A percentile compares a stretch with the other conserved stretches of the same genome.
These are phyloP conservation scores for Beauveria sp. DNA, from an alignment of 2,329 filamentous ascomycete genomes.

Conservation along the genomic window DNA sequence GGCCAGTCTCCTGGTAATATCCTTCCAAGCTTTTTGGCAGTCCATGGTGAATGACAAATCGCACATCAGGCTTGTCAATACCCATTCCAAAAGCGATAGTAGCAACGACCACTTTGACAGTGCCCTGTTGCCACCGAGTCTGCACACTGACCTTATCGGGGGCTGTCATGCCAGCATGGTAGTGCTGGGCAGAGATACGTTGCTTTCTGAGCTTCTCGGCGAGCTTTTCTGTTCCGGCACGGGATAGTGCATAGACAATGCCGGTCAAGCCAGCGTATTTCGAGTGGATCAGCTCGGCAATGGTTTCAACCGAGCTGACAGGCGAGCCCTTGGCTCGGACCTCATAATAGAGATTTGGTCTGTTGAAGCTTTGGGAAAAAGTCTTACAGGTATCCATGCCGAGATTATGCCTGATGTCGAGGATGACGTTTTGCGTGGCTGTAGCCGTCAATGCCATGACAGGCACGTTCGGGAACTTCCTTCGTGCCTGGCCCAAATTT, in stretches of 20 bases:
- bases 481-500: conserved; percentile 65
- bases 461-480: conserved; percentile 68
- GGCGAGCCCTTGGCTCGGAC: conserved; percentile 64
- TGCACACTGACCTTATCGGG: conserved; percentile 66
- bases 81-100: conserved; percentile 99
- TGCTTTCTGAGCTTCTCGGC: conserved; percentile 60
- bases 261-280: conserved; percentile 69
- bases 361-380: conserved; percentile 91
- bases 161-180: conserved; percentile 72
- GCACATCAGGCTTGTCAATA: conserved; percentile 96
- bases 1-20: conserved; percentile 96
- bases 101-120: conserved; percentile 83
- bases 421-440: conserved; percentile 85
- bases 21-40: conserved; percentile 94
- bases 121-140: conserved; percentile 71
- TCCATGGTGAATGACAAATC: conserved; percentile 90
- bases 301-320: conserved; percentile 34
- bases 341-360: conserved; percentile 89
- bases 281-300: conserved; percentile 60
- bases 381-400: conserved; percentile 69
- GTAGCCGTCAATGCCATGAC: conserved; percentile 95
- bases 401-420: conserved; percentile 89
- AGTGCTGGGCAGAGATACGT: conserved; percentile 70
- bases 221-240: conserved; percentile 73
- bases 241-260: conserved; percentile 88